A percentile compares a stretch with the other conserved stretches of the same genome.
Conservation (phyloP, 768 basidiomycete genomes). For the Serpula lacrymans region DNA sequence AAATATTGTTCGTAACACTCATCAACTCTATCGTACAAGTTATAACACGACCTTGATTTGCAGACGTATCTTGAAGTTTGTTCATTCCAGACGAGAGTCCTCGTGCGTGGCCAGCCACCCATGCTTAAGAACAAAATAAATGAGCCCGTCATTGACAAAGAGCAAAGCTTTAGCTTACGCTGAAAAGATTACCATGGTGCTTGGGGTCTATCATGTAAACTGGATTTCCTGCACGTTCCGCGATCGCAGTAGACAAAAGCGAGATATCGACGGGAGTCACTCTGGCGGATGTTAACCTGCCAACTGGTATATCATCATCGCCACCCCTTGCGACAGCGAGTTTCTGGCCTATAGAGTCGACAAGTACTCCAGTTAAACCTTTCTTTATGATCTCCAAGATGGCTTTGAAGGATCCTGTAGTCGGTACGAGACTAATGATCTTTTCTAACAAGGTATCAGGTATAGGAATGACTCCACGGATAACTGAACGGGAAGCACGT, state of each 20-base stretch:
- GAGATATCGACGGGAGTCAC: conserved; percentile 19
- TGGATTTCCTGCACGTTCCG: conserved; percentile 15
- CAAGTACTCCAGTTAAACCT: conserved; percentile 14
- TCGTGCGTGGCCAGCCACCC: too few species aligned
- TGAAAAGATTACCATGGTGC: conserved; percentile 16
- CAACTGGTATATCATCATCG: background rate
- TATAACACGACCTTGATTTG: too few species aligned
- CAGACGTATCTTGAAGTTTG: too few species aligned
- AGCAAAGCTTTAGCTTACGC: conserved; percentile 14
- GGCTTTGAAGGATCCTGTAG: conserved; percentile 4
- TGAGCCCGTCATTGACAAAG: too few species aligned
- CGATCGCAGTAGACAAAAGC: conserved; percentile 20
- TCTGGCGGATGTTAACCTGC: background rate
- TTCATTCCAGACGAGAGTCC: too few species aligned
- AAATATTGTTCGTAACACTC: too few species aligned
- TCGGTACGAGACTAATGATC: too few species aligned
- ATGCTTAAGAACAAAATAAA: too few species aligned
- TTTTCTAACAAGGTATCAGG: conserved; percentile 18
- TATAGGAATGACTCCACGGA: conserved; percentile 24
- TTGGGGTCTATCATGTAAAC: conserved; percentile 21
- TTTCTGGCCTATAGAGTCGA: conserved; percentile 11
- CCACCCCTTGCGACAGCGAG: conserved; percentile 18
- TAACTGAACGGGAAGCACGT: conserved; percentile 10
- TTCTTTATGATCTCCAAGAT: conserved; percentile 13
- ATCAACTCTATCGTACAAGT: too few species aligned